Conservation (phyloP, 2,329 filamentous ascomycete species). For the Fonsecaea erecta region DNA sequence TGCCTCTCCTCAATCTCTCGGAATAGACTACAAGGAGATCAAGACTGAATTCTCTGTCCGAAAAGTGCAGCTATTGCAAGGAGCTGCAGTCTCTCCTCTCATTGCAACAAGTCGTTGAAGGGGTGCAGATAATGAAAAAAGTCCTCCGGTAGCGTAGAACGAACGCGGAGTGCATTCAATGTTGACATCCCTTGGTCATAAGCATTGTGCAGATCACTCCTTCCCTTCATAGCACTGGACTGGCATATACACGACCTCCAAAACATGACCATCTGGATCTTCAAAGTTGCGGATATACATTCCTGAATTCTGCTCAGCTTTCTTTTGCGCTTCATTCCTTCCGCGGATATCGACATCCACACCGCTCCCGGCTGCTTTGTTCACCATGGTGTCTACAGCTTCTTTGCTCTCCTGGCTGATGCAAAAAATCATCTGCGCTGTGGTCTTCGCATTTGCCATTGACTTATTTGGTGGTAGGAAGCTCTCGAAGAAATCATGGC, state of each 20-base stretch:
- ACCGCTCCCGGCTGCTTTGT: constrained; percentile 14
- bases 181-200: no score
- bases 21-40: no score
- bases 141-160: background rate
- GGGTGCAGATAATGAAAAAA: no score
- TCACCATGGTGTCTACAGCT: constrained; percentile 17
- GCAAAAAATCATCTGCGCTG: constrained; percentile 20
- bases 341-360: constrained; percentile 18
- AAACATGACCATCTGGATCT: constrained; percentile 28
- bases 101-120: no score
- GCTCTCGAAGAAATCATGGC: background rate
- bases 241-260: constrained; percentile 25
- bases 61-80: no score
- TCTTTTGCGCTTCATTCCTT: background rate
- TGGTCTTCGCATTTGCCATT: constrained; percentile 17
- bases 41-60: no score
- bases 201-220: constrained; percentile 18
- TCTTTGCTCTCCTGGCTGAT: constrained; percentile 19
- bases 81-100: no score
- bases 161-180: background rate
- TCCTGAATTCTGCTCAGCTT: constrained; percentile 5
- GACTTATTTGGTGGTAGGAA: background rate
- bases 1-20: no score
- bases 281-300: constrained; percentile 21
- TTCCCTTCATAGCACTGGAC: constrained; percentile 15